Evolutionary conservation across 805 yeast species (phyloP).

Genomic region (Yamadazyma tumulicola): DNA sequence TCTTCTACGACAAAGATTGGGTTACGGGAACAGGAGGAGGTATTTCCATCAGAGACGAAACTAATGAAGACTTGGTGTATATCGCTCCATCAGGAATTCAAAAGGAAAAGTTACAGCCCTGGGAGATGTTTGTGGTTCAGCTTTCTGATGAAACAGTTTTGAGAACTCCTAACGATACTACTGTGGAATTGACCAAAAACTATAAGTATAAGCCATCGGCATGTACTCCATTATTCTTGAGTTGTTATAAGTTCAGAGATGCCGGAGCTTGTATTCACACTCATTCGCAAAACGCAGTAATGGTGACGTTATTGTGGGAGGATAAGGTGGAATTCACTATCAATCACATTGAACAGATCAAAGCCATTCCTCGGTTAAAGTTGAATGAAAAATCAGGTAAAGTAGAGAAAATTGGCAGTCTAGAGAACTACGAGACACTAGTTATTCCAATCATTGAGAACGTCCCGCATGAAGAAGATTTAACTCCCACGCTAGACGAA

Average conservation of each 20-base stretch:
- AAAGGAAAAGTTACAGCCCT: constrained; percentile 80
- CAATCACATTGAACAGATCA: constrained; percentile 83
- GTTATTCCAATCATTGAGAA: constrained; percentile 89
- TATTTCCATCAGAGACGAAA: constrained; percentile 63
- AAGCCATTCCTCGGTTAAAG: constrained; percentile 69
- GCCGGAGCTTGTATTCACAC: constrained; percentile 96
- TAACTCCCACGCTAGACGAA: constrained; percentile 59
- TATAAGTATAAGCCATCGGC: constrained; percentile 79
- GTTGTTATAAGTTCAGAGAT: constrained; percentile 60
- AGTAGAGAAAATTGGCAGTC: constrained; percentile 60
- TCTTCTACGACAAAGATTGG: constrained; percentile 81
- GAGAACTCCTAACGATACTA: constrained; percentile 52
- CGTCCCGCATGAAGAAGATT: constrained; percentile 82
- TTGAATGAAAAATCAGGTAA: constrained; percentile 26
- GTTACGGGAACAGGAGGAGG: constrained; percentile 98
- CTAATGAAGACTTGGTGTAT: constrained; percentile 49
- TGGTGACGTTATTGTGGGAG: constrained; percentile 65
- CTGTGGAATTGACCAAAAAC: constrained; percentile 31
- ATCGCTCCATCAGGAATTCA: constrained; percentile 97
- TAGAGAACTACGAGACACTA: constrained; percentile 70
- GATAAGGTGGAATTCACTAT: constrained; percentile 68
- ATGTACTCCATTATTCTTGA: constrained; percentile 84
- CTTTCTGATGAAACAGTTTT: constrained; percentile 45
- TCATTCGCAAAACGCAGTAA: constrained; percentile 85
- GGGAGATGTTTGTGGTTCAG: constrained; percentile 76